Evolutionary conservation across 1,284 basidiomycete genomes (phyloP), one percentile per base, ranked within the genome.

Genomic region (Moesziomyces parantarcticus): DNA sequence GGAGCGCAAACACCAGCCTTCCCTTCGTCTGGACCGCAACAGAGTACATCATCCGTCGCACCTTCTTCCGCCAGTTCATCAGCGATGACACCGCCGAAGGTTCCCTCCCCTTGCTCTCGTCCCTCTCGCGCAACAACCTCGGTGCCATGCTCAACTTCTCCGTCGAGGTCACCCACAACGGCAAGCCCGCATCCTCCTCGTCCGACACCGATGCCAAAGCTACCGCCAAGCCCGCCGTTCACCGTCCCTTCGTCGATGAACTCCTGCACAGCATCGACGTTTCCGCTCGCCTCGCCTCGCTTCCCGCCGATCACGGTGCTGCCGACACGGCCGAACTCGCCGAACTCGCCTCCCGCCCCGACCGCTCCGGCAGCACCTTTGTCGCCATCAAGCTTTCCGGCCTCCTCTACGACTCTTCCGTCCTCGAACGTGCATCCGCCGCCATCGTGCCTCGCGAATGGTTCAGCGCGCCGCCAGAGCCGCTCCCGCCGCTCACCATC

Each of bases 51-150:
- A 90, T 96, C 11, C 87, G 92, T 45, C 85, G 87, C 26, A 96
- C 94, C 3, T 97, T 97, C 86, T 97, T 95, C 80, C 86, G 88
- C 49, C 92, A 93, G 84, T 97, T 97, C 77, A 93, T 95, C 7
- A 92, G 93, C 1, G 93, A 92, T 5, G 93, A 96, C 65, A 90
- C 91, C 0, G 90, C 91, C 0, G 87, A 88, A 34, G 90, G 88
- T 42, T 89, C 90, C 14, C 75, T 92, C 9, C 89, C 90, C 2
- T 80, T 91, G 3, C 88, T 96, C 47, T 86, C 87, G 42, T 80
- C 84, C 18, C 86, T 96, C 34, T 73, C 77, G 20, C 46, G 61
- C 20, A 63, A 69, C 69, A 90, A 91, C 75, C 91, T 90, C 65
- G 94, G 92, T 6, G 87, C 88, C n/a, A 85, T 96, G 18, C 89